Evolutionary conservation across 129 eudicot genomes (phyloP), one percentile per base, ranked within the genome.

Genomic region (Kitagawia praeruptora): DNA sequence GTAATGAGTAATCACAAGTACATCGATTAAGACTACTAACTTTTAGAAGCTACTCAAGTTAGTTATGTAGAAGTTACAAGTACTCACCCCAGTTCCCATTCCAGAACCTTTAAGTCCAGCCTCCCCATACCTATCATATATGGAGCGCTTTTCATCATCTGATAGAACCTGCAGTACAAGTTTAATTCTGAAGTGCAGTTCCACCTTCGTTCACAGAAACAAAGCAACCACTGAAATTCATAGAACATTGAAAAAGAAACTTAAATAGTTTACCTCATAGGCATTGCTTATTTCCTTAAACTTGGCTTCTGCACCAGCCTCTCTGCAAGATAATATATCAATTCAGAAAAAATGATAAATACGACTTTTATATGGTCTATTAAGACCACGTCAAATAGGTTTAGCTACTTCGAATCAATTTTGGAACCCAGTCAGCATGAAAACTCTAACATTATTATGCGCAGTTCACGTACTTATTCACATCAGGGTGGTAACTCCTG

Each of bases 41-140:
- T 37, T 18, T 16, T 53, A 25, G 77, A 78, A 53, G 63, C 6
- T 18, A 31, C 64, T 34, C 12, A 27, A 47, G 10, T 11, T 5
- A 47, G 66, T 19, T 34, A 67, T 41, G 75, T 37, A 19, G 53
- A 56, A 77, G 78, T 75, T 25, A 79, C 69, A 75, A 42, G 72
- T 27, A 85, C 92, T 89, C 81, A 96, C 99, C 89, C 97, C 99
- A 54, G 80, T 84, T 74, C 99, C 96, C 80, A 85, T 76, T 75
- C 96, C 97, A 53, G 93, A 92, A 46, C 99, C 99, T 84, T 92
- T 96, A 77, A 96, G 99, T 31, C 99, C 99, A 34, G 91, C 99
- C 83, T 96, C 99, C 67, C 99, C 99, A 78, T 92, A 96, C 74
- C 82, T 88, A 83, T 96, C 99, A 80, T 96, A 96, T 75, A 96